Percentiles rank a stretch among this genome's conserved stretches.
Conservation (phyloP, 2,329 filamentous ascomycete species). For the Orbilia oligospora region DNA sequence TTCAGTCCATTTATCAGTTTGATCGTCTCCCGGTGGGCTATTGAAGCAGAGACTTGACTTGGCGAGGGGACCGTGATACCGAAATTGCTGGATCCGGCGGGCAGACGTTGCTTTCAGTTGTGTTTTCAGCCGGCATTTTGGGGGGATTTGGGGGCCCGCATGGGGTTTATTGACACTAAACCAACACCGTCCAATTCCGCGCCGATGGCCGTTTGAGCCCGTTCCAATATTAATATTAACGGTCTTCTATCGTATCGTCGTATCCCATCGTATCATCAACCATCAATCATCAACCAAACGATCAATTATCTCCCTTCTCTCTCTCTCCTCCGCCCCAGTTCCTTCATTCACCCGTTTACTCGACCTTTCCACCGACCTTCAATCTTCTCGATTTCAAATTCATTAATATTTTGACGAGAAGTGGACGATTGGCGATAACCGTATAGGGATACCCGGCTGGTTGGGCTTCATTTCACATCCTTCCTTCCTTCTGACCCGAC, state of each 20-base stretch:
- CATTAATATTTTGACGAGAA: neutral
- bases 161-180: neutral
- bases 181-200: conserved; percentile 9
- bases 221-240: neutral
- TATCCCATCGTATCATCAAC: neutral
- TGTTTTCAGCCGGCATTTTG: neutral
- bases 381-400: neutral
- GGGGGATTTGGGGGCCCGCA: conserved; percentile 6
- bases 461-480: neutral
- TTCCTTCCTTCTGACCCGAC: neutral
- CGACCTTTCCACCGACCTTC: neutral
- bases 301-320: conserved; percentile 7
- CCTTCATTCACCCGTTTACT: neutral
- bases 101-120: neutral
- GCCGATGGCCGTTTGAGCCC: conserved; percentile 23
- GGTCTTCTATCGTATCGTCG: neutral
- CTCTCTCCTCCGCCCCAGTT: neutral
- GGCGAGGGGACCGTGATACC: conserved; percentile 12
- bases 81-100: conserved; percentile 18
- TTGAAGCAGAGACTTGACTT: neutral
- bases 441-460: neutral
- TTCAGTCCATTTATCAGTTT: neutral
- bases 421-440: neutral
- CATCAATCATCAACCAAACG: neutral
- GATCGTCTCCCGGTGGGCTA: neutral